Evolutionary conservation across 2,329 filamentous ascomycete genomes (phyloP).

Genomic region (Cucurbitaria berberidis): DNA sequence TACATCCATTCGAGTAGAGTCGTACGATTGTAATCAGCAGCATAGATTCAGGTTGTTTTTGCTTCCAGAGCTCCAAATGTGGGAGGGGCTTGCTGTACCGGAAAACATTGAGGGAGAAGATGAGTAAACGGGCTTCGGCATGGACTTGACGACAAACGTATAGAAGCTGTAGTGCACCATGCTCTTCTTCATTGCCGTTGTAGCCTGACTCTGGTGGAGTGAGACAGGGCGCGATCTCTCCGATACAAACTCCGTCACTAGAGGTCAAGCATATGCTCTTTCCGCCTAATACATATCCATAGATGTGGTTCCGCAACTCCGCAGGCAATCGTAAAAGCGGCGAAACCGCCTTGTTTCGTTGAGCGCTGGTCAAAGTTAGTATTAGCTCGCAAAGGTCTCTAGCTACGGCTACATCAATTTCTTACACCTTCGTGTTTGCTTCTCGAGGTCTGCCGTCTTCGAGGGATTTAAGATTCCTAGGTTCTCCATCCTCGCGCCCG

Average conservation of each 20-base stretch:
- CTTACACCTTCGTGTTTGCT: neutral
- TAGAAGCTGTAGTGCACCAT: neutral
- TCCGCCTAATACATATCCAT: slow-evolving; percentile 40
- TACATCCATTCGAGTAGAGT: neutral
- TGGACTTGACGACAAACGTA: neutral
- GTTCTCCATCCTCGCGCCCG: neutral
- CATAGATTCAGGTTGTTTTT: neutral
- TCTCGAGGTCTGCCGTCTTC: no score
- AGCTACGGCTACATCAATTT: neutral
- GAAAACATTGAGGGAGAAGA: neutral
- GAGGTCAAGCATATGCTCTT: neutral
- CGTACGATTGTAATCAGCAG: neutral
- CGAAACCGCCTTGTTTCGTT: neutral
- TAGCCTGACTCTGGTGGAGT: neutral
- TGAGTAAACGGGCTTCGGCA: neutral
- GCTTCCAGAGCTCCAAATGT: neutral
- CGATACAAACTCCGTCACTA: neutral
- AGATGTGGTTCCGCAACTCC: slow-evolving; percentile 66
- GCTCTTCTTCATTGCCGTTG: neutral
- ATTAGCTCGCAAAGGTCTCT: neutral
- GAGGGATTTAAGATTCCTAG: no score
- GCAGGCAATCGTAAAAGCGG: slow-evolving; percentile 57
- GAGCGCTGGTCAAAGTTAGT: neutral
- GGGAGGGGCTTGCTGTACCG: neutral
- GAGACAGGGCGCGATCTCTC: neutral